Conservation (phyloP, 2,329 filamentous ascomycete genomes). For the Apiospora hydei region DNA sequence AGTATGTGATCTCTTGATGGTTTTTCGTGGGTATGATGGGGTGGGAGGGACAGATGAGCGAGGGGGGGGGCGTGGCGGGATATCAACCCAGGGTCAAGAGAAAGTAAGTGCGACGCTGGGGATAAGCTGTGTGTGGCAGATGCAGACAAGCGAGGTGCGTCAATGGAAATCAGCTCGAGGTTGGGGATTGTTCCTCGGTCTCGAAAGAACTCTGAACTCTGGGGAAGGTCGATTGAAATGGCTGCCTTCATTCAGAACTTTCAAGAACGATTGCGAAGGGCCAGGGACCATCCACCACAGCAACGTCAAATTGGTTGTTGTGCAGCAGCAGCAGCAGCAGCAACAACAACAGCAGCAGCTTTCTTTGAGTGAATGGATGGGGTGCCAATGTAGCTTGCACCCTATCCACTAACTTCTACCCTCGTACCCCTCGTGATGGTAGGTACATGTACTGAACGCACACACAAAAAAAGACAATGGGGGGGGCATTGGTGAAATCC, state of each 20-base stretch:
- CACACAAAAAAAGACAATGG: conserved; percentile 8
- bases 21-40: background rate
- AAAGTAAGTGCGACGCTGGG: conserved; percentile 12
- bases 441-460: conserved; percentile 8
- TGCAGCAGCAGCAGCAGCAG: conserved; percentile 1
- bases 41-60: background rate
- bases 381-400: conserved; percentile 14
- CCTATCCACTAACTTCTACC: conserved; percentile 16
- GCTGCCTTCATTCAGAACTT: conserved; percentile 8
- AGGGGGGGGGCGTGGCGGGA: background rate
- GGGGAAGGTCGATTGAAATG: background rate
- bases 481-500: background rate
- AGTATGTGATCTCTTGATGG: conserved; percentile 56
- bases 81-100: conserved; percentile 8
- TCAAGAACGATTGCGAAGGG: background rate
- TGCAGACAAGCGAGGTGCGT: conserved; percentile 1
- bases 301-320: conserved; percentile 11
- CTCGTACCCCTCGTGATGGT: conserved; percentile 19
- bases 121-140: conserved; percentile 9
- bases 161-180: background rate
- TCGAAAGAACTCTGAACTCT: background rate
- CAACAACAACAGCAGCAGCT: background rate
- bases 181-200: background rate
- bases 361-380: background rate
- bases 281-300: conserved; percentile 1